Percentiles rank a stretch among this genome's conserved stretches.
Evolutionary conservation across 1,284 basidiomycete genomes (phyloP).

Genomic region (Sanghuangporus baumii): DNA sequence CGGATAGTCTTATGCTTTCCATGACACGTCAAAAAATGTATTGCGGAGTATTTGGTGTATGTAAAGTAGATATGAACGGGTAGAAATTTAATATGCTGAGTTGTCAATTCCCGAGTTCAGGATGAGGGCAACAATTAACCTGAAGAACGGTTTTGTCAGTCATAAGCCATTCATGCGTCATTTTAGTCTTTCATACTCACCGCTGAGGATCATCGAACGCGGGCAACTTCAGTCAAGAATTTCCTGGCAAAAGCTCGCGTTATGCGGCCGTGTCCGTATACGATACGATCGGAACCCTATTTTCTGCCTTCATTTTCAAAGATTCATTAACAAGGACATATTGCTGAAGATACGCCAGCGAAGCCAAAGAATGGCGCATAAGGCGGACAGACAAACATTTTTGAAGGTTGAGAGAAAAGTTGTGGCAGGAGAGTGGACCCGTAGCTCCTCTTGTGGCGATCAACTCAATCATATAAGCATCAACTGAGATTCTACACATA

Average conservation of each 20-base stretch:
- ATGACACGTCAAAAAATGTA: background rate
- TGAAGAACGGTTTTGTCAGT: constrained; percentile 21
- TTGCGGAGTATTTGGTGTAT: background rate
- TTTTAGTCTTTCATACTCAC: constrained; percentile 36
- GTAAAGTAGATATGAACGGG: background rate
- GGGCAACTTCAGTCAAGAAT: constrained; percentile 11
- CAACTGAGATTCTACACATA: background rate
- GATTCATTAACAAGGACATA: constrained; percentile 30
- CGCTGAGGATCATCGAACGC: constrained; percentile 80
- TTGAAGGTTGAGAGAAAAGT: constrained; percentile 6
- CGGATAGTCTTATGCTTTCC: background rate
- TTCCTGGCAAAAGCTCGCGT: background rate
- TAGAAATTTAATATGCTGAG: constrained; percentile 1
- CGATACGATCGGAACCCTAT: no score
- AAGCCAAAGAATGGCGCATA: constrained; percentile 86
- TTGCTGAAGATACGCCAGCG: constrained; percentile 76
- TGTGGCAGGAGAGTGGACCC: background rate
- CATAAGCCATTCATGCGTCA: background rate
- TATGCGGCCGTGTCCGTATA: no score
- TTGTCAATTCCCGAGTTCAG: constrained; percentile 61
- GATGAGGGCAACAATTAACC: constrained; percentile 85
- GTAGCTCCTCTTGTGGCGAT: background rate
- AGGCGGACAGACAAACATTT: constrained; percentile 67
- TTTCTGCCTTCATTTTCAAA: constrained; percentile 5
- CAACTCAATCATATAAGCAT: background rate